Base-by-base conservation (phyloP, 768 basidiomycete species). In the Boletales sp. region DNA sequence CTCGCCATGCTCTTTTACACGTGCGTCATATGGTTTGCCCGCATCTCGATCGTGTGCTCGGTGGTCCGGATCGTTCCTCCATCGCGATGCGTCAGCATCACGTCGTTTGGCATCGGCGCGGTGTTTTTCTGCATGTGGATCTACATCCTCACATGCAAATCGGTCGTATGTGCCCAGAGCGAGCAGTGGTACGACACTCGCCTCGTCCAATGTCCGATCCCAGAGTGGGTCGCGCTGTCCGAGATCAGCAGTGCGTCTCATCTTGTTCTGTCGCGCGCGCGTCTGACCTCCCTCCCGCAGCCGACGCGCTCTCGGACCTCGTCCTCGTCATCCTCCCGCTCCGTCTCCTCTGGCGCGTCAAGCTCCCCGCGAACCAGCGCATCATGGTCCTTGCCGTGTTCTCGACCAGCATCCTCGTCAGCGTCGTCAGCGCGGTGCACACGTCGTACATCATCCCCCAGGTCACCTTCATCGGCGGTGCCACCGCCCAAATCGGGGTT, bases 351-450 rank as follows among this genome's bases (percentile, higher is more conserved):
- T 63, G 68, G 52, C 65, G 69, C 18, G 67, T 81, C 21, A 67
- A 64, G 18, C 57, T 80, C 2, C 72, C 75, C 5, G 60, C 68
- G 2, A 72, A 72, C 19, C 55, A 68, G 25, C 70, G 72, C n/a
- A 65, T 77, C 35, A 69, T 75, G 52, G 58, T 79, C 46, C 45
- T 66, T 12, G 53, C 57, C 0, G 77, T 80, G 43, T 81, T 82
- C 61, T 80, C 80, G 10, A 72, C 81, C 10, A 78, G 78, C 44
- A 72, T 80, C 49, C 62, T 75, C 44, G 80, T 78, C 7, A 80
- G 74, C 8, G 56, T 75, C 34, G 72, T 72, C 43, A 71, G 68
- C 45, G 59, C 67, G 12, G 72, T 79, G 3, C 79, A 80, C 41
- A 74, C 74, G 0, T 59, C 46, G 4, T 67, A 66, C 28, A 70